phyloP scores from a whole-genome alignment of 768 basidiomycete genomes.

The Chlorophyllum brunneum region DNA sequence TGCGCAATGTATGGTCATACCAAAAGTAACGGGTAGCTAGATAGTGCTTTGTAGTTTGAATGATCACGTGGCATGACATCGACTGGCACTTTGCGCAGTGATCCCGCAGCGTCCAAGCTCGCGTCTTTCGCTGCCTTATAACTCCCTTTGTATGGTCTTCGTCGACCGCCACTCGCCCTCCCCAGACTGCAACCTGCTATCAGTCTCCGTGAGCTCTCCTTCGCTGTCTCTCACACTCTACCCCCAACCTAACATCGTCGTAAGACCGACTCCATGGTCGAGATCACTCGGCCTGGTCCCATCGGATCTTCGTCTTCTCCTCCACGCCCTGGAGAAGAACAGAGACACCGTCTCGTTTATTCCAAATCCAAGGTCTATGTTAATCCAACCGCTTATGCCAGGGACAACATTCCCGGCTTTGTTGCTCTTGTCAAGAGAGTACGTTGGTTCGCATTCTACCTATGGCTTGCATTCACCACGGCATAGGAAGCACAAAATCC shows the following conservation, averaged over 20 bases:
- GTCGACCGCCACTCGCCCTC: constrained; percentile 17
- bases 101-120: constrained; percentile 2
- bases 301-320: constrained; percentile 19
- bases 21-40: constrained; percentile 61
- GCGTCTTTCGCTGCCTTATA: neutral
- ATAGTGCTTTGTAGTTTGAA: constrained; percentile 8
- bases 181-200: constrained; percentile 24
- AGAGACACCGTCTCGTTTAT: constrained; percentile 74
- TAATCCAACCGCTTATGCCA: constrained; percentile 86
- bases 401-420: constrained; percentile 95
- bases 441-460: constrained; percentile 24
- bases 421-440: constrained; percentile 89
- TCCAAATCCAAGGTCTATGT: constrained; percentile 95
- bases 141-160: constrained; percentile 1
- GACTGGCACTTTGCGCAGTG: neutral
- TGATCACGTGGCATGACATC: constrained; percentile 12
- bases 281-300: constrained; percentile 51
- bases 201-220: constrained; percentile 24
- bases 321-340: constrained; percentile 37
- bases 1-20: constrained; percentile 96
- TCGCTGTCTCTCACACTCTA: neutral
- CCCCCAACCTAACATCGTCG: neutral
- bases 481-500: constrained; percentile 72
- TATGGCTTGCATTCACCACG: neutral
- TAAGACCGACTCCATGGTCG: constrained; percentile 68